Conservation (phyloP, 306 rosid genomes). For the Hippophae rhamnoides region DNA sequence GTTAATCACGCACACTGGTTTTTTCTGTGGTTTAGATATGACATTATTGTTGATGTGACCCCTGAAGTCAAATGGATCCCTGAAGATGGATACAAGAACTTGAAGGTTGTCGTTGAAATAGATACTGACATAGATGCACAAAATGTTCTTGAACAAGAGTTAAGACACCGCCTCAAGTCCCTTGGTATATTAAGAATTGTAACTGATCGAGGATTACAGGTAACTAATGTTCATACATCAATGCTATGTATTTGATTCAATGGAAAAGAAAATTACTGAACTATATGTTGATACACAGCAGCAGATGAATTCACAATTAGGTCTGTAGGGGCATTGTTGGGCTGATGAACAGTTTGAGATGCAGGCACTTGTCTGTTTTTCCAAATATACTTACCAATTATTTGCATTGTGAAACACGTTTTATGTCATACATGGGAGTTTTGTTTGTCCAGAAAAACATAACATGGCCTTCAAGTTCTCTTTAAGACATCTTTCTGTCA, state of each 20-base stretch:
- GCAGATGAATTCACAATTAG: not conserved
- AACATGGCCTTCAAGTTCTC: not conserved
- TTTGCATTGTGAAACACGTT: not conserved
- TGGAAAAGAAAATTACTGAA: too few species aligned
- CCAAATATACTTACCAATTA: not conserved
- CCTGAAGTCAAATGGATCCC: conserved; percentile 83
- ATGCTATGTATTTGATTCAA: not conserved
- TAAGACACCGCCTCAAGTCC: conserved; percentile 68
- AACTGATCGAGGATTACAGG: conserved; percentile 83
- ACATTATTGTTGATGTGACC: conserved; percentile 72
- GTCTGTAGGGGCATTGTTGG: not conserved
- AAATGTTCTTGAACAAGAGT: conserved; percentile 54
- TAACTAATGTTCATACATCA: conserved; percentile 23
- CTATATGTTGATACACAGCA: conserved; percentile 1
- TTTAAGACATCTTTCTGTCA: not conserved
- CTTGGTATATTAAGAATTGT: conserved; percentile 62
- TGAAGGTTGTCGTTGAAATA: conserved; percentile 77
- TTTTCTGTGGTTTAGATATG: conserved; percentile 56
- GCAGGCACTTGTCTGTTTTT: not conserved
- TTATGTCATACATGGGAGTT: not conserved
- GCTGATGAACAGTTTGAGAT: not conserved
- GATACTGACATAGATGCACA: conserved; percentile 73
- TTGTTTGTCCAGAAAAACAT: not conserved
- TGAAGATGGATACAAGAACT: conserved; percentile 66
- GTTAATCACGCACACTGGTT: conserved; percentile 16